These are phyloP conservation scores for Pythium myriotylum DNA, from an alignment of 352 stramenopile genomes.

Conservation along the genomic window DNA sequence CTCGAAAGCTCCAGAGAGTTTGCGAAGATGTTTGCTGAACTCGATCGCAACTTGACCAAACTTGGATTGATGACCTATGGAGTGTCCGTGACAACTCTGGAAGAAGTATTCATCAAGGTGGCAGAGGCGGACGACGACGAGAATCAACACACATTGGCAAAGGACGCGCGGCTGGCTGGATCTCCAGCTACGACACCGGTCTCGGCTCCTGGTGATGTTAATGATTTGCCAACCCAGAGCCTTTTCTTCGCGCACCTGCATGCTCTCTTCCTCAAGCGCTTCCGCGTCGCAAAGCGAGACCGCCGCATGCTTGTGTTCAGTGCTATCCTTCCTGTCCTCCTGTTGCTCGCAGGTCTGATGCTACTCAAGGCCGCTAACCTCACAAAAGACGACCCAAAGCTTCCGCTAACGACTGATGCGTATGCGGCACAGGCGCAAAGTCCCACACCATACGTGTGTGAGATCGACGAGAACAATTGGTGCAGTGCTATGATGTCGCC, in stretches of 20 bases:
- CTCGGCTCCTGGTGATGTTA: conserved; percentile 28
- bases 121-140: conserved; percentile 56
- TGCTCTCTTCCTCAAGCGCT: conserved; percentile 85
- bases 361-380: conserved; percentile 40
- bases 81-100: conserved; percentile 91
- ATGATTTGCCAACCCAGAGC: conserved; percentile 38
- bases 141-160: conserved; percentile 50
- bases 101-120: conserved; percentile 92
- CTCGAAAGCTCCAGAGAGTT: conserved; percentile 60
- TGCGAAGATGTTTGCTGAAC: conserved; percentile 63
- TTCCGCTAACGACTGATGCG: conserved; percentile 41
- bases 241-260: conserved; percentile 82
- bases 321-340: conserved; percentile 63
- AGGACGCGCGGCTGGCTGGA: conserved; percentile 24
- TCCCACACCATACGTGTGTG: conserved; percentile 51
- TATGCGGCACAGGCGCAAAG: conserved; percentile 31
- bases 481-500: conserved; percentile 41
- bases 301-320: conserved; percentile 81
- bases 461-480: conserved; percentile 36
- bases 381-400: conserved; percentile 35
- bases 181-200: conserved; percentile 30
- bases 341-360: conserved; percentile 71
- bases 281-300: conserved; percentile 87
- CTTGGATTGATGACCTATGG: conserved; percentile 57
- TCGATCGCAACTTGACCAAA: conserved; percentile 47